Conservation (phyloP, 768 basidiomycete species). For the Phaeotremella skinneri region DNA sequence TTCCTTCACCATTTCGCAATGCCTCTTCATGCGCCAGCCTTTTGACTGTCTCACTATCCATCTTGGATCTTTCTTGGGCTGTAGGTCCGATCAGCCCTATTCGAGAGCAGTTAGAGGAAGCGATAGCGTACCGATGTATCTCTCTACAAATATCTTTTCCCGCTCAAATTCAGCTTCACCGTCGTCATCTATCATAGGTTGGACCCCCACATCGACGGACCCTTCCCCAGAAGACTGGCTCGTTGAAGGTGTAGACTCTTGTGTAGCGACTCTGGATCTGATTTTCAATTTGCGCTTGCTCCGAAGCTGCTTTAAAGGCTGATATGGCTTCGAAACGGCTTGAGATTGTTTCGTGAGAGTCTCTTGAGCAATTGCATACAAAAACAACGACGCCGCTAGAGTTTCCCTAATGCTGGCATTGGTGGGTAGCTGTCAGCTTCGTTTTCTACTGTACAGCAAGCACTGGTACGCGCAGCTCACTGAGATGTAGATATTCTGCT, state of each 20-base stretch:
- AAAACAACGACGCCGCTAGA: constrained; percentile 52
- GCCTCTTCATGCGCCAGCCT: constrained; percentile 57
- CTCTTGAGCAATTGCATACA: constrained; percentile 70
- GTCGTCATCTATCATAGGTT: not conserved
- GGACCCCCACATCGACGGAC: too few species aligned
- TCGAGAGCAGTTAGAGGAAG: not conserved
- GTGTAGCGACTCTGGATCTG: constrained; percentile 21
- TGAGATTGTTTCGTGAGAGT: constrained; percentile 55
- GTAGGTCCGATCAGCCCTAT: not conserved
- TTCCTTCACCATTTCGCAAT: constrained; percentile 57
- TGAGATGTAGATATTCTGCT: constrained; percentile 20
- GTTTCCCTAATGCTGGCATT: constrained; percentile 59
- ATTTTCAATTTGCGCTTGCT: constrained; percentile 54
- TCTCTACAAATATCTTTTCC: constrained; percentile 25
- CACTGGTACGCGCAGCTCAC: constrained; percentile 13
- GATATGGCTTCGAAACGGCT: constrained; percentile 34
- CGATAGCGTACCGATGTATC: constrained; percentile 15
- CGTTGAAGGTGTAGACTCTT: not conserved
- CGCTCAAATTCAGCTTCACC: constrained; percentile 56
- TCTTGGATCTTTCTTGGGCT: constrained; percentile 11
- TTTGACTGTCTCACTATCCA: constrained; percentile 51
- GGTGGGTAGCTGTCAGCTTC: constrained; percentile 55
- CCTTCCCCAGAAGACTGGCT: constrained; percentile 1
- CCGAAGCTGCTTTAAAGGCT: constrained; percentile 32
- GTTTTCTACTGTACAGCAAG: too few species aligned